phyloP scores from a whole-genome alignment of 2,329 filamentous ascomycete genomes.

The Fusarium papillatum region DNA sequence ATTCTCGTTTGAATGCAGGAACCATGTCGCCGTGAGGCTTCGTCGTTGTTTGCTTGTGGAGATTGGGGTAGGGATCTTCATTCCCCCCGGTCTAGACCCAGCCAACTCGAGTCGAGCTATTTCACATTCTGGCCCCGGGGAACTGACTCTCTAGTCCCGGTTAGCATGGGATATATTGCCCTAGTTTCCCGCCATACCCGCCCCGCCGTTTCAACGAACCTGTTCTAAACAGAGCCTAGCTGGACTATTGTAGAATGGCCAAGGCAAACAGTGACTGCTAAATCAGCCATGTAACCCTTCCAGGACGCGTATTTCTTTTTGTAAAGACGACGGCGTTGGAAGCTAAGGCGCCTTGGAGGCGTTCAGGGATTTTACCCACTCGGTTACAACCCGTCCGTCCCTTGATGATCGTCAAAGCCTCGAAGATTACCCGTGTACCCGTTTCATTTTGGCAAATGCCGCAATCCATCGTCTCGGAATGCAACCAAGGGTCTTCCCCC shows the following conservation, averaged over 20 bases:
- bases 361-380: neutral
- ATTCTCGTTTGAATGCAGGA: neutral
- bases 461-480: neutral
- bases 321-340: neutral
- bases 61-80: neutral
- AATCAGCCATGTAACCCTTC: neutral
- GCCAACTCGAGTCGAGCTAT: neutral
- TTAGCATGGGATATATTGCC: neutral
- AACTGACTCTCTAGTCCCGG: neutral
- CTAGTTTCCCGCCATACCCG: slow-evolving; percentile 1
- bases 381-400: neutral
- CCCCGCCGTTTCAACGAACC: slow-evolving; percentile 1
- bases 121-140: neutral
- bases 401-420: neutral
- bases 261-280: neutral
- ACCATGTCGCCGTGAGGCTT: slow-evolving; percentile 1
- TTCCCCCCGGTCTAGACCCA: neutral
- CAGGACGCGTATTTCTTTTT: neutral
- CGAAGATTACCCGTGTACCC: neutral
- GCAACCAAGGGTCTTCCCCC: neutral
- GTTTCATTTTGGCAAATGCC: slow-evolving; percentile 2
- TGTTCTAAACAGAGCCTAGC: neutral
- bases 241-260: neutral
- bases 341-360: neutral
- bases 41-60: neutral